Evolutionary conservation across 2,329 filamentous ascomycete species (phyloP).

Genomic region (Aschersonia sp.): DNA sequence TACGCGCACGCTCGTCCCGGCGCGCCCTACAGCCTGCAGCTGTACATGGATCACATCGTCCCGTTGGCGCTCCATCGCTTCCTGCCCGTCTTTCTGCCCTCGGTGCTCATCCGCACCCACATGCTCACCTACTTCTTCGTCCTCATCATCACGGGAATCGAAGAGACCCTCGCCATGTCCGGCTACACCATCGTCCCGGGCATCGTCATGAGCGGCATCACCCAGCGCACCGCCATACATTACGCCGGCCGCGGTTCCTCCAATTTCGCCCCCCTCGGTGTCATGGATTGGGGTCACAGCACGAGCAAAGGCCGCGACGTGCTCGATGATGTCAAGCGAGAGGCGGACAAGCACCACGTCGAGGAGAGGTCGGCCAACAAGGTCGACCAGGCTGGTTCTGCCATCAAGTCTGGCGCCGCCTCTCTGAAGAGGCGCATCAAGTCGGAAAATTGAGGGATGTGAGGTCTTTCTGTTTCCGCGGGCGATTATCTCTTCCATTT

Average conservation of each 20-base stretch:
- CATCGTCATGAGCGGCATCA: conserved; percentile 36
- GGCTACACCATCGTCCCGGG: conserved; percentile 49
- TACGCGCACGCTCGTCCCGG: conserved; percentile 38
- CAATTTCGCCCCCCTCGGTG: conserved; percentile 47
- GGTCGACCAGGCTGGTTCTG: conserved; percentile 17
- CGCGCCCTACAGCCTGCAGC: conserved; percentile 45
- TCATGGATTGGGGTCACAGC: conserved; percentile 47
- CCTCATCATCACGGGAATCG: conserved; percentile 44
- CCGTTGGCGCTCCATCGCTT: conserved; percentile 49
- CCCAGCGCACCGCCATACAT: conserved; percentile 23
- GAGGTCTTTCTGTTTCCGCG: too few species aligned
- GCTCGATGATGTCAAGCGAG: conserved; percentile 37
- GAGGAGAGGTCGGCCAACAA: conserved; percentile 24
- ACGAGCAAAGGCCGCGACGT: conserved; percentile 38
- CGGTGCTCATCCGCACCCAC: conserved; percentile 51
- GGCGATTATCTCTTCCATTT: too few species aligned
- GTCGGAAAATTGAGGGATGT: conserved; percentile 4
- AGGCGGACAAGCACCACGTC: conserved; percentile 41
- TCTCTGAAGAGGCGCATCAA: conserved; percentile 13
- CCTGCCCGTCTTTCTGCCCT: conserved; percentile 51
- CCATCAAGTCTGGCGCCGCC: conserved; percentile 13
- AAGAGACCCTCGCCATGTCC: conserved; percentile 53
- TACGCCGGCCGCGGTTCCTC: conserved; percentile 38
- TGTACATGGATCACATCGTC: conserved; percentile 55
- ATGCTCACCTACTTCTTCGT: conserved; percentile 59